Conservation (phyloP, 31 red algal genomes). For the Odonthalia washingtoniensis region DNA sequence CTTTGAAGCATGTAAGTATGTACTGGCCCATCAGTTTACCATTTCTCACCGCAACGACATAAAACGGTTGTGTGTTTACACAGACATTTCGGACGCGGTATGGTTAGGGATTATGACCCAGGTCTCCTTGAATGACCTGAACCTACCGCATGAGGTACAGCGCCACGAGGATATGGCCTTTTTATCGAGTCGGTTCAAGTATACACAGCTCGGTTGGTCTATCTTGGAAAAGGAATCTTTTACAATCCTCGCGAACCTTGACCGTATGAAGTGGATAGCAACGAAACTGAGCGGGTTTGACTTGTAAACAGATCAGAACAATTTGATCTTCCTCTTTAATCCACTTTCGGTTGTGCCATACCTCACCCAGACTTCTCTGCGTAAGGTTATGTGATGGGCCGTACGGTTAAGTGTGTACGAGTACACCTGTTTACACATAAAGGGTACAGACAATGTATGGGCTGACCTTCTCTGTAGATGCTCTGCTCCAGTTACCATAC, state of each 20-base stretch:
- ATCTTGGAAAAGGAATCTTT: slow-evolving; percentile 32
- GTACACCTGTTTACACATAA: background rate
- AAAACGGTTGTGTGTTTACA: slow-evolving; percentile 33
- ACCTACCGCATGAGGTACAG: background rate
- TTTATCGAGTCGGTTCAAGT: slow-evolving; percentile 31
- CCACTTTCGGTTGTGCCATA: slow-evolving; percentile 1
- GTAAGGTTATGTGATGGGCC: slow-evolving; percentile 11
- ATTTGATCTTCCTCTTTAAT: slow-evolving; percentile 46
- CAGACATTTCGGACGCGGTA: slow-evolving; percentile 6
- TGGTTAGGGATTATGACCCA: slow-evolving; percentile 37
- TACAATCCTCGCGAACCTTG: slow-evolving; percentile 6
- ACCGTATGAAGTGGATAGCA: slow-evolving; percentile 9
- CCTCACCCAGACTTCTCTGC: background rate
- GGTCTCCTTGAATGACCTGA: background rate
- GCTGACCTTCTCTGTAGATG: background rate
- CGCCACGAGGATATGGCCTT: slow-evolving; percentile 10
- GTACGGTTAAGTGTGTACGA: background rate
- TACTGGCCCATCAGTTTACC: slow-evolving; percentile 9
- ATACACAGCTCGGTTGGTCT: slow-evolving; percentile 11
- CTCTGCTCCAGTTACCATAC: background rate
- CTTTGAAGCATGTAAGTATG: slow-evolving; percentile 18
- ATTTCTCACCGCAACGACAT: slow-evolving; percentile 17
- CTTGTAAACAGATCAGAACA: slow-evolving; percentile 25
- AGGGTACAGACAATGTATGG: slow-evolving; percentile 14
- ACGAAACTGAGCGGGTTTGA: background rate